phyloP scores from a whole-genome alignment of 2,329 filamentous ascomycete genomes.

The Paraphaeosphaeria minitans region DNA sequence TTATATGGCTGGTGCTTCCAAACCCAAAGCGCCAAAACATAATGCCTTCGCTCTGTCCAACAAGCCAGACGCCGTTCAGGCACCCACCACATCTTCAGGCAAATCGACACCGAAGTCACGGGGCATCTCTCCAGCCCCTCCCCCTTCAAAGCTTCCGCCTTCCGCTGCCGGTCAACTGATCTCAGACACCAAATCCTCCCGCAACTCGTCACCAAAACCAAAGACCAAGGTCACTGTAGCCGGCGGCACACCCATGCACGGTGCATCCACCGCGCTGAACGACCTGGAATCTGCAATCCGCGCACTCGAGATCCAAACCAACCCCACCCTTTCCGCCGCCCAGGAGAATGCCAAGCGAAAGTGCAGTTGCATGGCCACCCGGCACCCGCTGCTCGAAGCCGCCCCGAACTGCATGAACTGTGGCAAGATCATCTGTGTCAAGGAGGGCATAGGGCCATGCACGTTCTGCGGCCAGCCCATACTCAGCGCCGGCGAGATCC shows the following conservation, averaged over 20 bases:
- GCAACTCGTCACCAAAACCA: slow-evolving; percentile 57
- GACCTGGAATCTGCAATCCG: slow-evolving; percentile 80
- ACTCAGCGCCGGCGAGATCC: slow-evolving; percentile 73
- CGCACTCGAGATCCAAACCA: slow-evolving; percentile 87
- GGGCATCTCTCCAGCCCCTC: slow-evolving; percentile 51
- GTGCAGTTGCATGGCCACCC: slow-evolving; percentile 86
- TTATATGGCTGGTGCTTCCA: slow-evolving; percentile 64
- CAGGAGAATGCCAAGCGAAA: slow-evolving; percentile 64
- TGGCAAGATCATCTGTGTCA: slow-evolving; percentile 93
- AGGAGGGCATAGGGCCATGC: slow-evolving; percentile 91
- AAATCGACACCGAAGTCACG: slow-evolving; percentile 43
- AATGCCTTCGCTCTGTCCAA: slow-evolving; percentile 57
- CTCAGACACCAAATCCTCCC: slow-evolving; percentile 69
- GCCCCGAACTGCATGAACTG: slow-evolving; percentile 92
- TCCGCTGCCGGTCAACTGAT: slow-evolving; percentile 80
- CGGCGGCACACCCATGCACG: slow-evolving; percentile 81
- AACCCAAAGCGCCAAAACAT: slow-evolving; percentile 47
- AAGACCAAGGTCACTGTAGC: slow-evolving; percentile 73
- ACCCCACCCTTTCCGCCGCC: slow-evolving; percentile 67
- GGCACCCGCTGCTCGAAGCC: slow-evolving; percentile 86
- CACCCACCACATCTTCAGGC: slow-evolving; percentile 35
- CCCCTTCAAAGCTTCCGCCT: slow-evolving; percentile 61
- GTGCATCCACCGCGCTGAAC: slow-evolving; percentile 73
- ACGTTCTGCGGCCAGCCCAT: slow-evolving; percentile 84
- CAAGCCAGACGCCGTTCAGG: slow-evolving; percentile 55